A percentile compares a stretch with the other conserved stretches of the same genome.
These are phyloP conservation scores for Neopestalotiopsis sp. DNA, from an alignment of 2,329 filamentous ascomycete genomes.

Conservation along the genomic window DNA sequence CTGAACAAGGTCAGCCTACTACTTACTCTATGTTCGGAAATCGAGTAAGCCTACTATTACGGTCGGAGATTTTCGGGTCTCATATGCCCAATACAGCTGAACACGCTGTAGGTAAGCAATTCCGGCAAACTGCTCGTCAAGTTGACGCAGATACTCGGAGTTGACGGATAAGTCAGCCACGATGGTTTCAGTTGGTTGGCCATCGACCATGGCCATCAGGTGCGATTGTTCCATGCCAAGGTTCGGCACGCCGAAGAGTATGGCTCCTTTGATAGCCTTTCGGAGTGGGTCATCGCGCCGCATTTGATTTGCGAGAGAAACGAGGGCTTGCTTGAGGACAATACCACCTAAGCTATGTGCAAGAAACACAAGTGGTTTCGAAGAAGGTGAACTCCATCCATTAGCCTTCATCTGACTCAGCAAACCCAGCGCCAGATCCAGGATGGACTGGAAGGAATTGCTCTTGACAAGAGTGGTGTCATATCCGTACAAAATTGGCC, in stretches of 20 bases:
- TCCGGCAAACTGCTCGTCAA: conserved; percentile 25
- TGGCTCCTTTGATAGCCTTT: conserved; percentile 21
- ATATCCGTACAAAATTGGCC: conserved; percentile 31
- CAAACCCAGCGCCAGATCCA: conserved; percentile 26
- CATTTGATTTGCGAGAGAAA: conserved; percentile 21
- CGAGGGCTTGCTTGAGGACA: conserved; percentile 29
- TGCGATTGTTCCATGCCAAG: conserved; percentile 27
- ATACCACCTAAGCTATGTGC: conserved; percentile 35
- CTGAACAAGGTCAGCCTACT: conserved; percentile 15
- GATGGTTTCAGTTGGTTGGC: conserved; percentile 23
- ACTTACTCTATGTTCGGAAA: background rate
- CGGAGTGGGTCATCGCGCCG: conserved; percentile 16
- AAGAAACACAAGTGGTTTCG: conserved; percentile 30
- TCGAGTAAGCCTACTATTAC: conserved; percentile 20
- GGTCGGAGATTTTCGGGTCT: conserved; percentile 28
- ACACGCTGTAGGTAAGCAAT: conserved; percentile 16
- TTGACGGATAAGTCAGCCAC: conserved; percentile 20
- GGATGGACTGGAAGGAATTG: conserved; percentile 28
- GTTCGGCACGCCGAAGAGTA: conserved; percentile 32
- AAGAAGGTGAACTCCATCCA: conserved; percentile 22
- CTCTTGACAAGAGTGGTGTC: conserved; percentile 28
- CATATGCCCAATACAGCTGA: conserved; percentile 28
- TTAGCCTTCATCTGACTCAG: conserved; percentile 23
- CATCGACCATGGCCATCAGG: conserved; percentile 24
- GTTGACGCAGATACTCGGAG: conserved; percentile 20